Evolutionary conservation across 371 early-diverging fungal genomes (phyloP).

Genomic region (Mucor saturninus): DNA sequence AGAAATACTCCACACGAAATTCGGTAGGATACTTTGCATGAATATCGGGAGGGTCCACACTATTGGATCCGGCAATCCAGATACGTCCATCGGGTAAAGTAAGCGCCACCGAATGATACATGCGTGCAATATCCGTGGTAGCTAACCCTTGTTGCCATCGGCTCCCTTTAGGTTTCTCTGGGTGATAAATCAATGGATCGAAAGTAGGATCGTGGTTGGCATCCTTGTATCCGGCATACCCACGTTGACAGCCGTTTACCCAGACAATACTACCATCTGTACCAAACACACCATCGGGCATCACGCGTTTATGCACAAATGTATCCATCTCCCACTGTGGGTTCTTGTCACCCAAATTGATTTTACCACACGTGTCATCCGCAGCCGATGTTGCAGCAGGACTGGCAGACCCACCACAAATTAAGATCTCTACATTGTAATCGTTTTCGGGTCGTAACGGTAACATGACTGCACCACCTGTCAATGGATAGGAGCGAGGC

Average conservation of each 20-base stretch:
- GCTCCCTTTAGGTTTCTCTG: constrained; percentile 39
- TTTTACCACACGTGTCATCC: constrained; percentile 60
- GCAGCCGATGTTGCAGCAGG: constrained; percentile 42
- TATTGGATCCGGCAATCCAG: constrained; percentile 57
- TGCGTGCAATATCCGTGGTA: constrained; percentile 64
- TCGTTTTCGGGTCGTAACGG: constrained; percentile 64
- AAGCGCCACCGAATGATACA: constrained; percentile 72
- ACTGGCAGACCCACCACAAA: constrained; percentile 65
- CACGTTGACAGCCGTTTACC: constrained; percentile 67
- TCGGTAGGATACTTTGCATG: constrained; percentile 60
- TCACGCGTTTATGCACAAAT: constrained; percentile 60
- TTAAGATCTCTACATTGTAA: constrained; percentile 61
- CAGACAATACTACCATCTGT: constrained; percentile 65
- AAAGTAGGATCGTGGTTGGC: constrained; percentile 61
- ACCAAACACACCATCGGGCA: constrained; percentile 65
- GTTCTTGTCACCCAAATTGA: constrained; percentile 50
- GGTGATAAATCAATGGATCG: constrained; percentile 64
- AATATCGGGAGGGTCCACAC: constrained; percentile 50
- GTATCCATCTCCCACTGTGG: constrained; percentile 68
- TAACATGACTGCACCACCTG: constrained; percentile 61
- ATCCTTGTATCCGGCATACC: constrained; percentile 62
- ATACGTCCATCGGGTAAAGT: constrained; percentile 61
- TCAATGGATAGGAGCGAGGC: constrained; percentile 67
- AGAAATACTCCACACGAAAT: constrained; percentile 65
- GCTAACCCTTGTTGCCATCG: constrained; percentile 52